These are phyloP conservation scores for Licmophora abbreviata DNA, from an alignment of 108 stramenopile species.

Conservation along the genomic window DNA sequence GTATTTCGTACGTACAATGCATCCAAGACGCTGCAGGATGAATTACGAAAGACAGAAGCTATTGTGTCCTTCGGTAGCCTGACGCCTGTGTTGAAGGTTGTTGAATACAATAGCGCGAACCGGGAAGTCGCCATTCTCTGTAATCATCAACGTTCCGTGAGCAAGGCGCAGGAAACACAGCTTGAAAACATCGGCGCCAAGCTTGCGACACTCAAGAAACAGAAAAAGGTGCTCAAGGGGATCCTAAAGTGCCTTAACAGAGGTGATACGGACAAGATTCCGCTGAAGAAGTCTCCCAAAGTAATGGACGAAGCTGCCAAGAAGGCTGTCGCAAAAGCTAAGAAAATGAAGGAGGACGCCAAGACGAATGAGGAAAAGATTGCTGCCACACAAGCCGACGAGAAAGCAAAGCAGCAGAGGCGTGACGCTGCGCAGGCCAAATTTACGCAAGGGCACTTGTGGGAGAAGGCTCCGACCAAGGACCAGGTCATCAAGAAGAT, in stretches of 20 bases:
- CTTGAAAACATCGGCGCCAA: conserved; percentile 69
- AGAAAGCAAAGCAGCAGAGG: conserved; percentile 62
- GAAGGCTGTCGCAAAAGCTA: conserved; percentile 71
- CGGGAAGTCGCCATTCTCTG: conserved; percentile 98
- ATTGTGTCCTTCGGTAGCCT: conserved; percentile 48
- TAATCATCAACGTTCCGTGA: conserved; percentile 98
- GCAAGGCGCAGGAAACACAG: conserved; percentile 88
- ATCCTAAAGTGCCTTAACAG: conserved; percentile 54
- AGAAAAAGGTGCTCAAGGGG: conserved; percentile 78
- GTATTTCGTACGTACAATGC: conserved; percentile 99
- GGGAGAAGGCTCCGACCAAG: conserved; percentile 74
- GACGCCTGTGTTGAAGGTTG: conserved; percentile 87
- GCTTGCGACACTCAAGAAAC: conserved; percentile 78
- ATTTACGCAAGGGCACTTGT: conserved; percentile 84
- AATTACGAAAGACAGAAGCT: conserved; percentile 80
- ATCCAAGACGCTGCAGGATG: conserved; percentile 93
- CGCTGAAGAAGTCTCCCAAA: conserved; percentile 54
- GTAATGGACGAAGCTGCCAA: conserved; percentile 51
- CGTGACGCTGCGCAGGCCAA: conserved; percentile 59
- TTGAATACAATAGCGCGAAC: conserved; percentile 98
- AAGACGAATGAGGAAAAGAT: conserved; percentile 93
- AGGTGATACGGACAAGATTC: conserved; percentile 62
- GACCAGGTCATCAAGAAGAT: conserved; percentile 83
- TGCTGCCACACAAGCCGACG: conserved; percentile 82
- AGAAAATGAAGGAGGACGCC: conserved; percentile 88